Evolutionary conservation across 306 rosid genomes (phyloP).

Genomic region (Vicia sativa): DNA sequence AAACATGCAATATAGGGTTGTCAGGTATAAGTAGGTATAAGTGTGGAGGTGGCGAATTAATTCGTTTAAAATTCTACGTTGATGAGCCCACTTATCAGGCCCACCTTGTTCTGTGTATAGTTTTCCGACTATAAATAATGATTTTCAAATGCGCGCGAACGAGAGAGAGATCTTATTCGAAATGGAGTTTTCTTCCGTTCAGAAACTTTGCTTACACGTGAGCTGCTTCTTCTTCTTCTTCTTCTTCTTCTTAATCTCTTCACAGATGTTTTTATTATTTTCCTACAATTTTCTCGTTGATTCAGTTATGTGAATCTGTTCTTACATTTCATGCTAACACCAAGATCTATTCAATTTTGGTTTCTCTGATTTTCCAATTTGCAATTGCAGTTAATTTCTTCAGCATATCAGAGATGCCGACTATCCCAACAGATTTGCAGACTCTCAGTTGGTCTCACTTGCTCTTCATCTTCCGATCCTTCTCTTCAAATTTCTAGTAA

Average conservation of each 20-base stretch:
- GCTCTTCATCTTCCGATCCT: constrained; percentile 50
- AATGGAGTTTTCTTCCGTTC: constrained; percentile 44
- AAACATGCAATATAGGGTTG: too few relatives aligned
- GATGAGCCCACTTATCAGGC: neutral
- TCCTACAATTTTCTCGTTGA: neutral
- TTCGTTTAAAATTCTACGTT: too few relatives aligned
- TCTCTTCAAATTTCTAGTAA: constrained; percentile 61
- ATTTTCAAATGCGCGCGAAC: constrained; percentile 39
- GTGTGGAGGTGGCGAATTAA: too few relatives aligned
- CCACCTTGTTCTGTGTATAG: neutral
- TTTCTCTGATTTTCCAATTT: neutral
- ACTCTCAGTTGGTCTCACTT: constrained; percentile 58
- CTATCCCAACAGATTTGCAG: constrained; percentile 67
- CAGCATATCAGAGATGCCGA: constrained; percentile 79
- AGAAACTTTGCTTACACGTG: constrained; percentile 45
- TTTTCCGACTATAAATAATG: neutral
- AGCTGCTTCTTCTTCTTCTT: constrained; percentile 26
- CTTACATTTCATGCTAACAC: constrained; percentile 34
- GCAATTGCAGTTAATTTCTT: constrained; percentile 63
- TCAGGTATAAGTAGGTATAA: too few relatives aligned
- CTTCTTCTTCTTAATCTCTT: constrained; percentile 12
- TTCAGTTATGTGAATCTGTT: neutral
- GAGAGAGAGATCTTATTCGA: constrained; percentile 6
- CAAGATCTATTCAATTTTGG: neutral
- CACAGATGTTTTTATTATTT: neutral